Conservation (phyloP, 2,329 filamentous ascomycete species). For the Microdochium bolleyi region DNA sequence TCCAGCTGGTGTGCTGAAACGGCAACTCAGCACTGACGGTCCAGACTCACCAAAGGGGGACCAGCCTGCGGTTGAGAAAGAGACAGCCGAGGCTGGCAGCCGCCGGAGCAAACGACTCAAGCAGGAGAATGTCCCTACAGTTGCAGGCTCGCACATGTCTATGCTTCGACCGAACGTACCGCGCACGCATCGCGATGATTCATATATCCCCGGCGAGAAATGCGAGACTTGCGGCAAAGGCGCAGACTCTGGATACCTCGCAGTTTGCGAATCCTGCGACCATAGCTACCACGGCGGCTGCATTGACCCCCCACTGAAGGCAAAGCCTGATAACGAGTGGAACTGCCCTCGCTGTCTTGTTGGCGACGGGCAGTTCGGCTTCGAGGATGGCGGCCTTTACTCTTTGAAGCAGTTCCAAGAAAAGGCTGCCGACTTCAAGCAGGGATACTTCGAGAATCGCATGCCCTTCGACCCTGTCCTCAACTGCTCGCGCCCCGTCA, state of each 20-base stretch:
- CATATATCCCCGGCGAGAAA: conserved; percentile 46
- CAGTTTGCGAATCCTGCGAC: conserved; percentile 89
- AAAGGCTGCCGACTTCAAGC: conserved; percentile 91
- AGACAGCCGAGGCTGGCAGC: conserved; percentile 58
- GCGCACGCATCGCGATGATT: conserved; percentile 50
- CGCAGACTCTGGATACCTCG: conserved; percentile 61
- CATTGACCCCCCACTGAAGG: conserved; percentile 75
- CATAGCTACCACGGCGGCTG: conserved; percentile 80
- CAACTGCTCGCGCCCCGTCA: conserved; percentile 73
- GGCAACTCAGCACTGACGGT: conserved; percentile 60
- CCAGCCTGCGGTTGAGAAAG: conserved; percentile 32
- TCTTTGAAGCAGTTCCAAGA: conserved; percentile 94
- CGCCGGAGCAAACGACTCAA: conserved; percentile 89
- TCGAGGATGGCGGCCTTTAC: conserved; percentile 93
- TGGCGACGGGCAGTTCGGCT: conserved; percentile 92
- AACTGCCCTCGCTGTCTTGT: conserved; percentile 93
- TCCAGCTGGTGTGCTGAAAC: conserved; percentile 61
- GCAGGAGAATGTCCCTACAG: conserved; percentile 73
- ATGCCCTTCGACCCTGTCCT: conserved; percentile 81
- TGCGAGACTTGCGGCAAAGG: conserved; percentile 82
- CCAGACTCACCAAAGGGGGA: conserved; percentile 41
- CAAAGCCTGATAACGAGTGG: conserved; percentile 81
- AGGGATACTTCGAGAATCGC: conserved; percentile 84
- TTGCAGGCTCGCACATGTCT: conserved; percentile 95
- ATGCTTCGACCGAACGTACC: conserved; percentile 78